Percentiles rank a stretch among this genome's conserved stretches.
phyloP scores from a whole-genome alignment of 306 rosid species.

The Cucumis hystrix region DNA sequence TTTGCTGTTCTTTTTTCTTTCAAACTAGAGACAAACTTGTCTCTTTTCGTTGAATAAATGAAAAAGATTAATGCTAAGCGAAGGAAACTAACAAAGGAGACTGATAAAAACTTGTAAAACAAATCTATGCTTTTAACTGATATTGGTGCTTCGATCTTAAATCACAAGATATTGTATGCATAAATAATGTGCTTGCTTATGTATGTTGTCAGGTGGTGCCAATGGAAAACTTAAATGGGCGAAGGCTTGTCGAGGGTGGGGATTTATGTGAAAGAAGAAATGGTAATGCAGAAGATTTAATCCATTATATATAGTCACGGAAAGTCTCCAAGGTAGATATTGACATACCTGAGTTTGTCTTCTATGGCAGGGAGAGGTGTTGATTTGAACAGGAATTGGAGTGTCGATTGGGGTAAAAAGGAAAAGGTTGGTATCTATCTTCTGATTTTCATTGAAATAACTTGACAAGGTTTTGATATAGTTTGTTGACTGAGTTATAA shows the following conservation, averaged over 20 bases:
- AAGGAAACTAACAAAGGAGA: too few species aligned
- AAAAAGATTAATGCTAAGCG: too few species aligned
- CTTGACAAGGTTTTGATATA: neutral
- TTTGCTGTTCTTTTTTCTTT: neutral
- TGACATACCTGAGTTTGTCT: constrained; percentile 20
- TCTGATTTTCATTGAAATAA: neutral
- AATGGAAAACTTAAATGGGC: constrained; percentile 87
- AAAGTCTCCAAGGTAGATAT: constrained; percentile 8
- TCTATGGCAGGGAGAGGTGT: constrained; percentile 84
- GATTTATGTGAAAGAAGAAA: constrained; percentile 96
- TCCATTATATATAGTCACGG: neutral
- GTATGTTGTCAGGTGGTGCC: constrained; percentile 61
- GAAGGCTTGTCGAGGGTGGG: constrained; percentile 77
- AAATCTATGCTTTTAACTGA: neutral
- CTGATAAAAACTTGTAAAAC: too few species aligned
- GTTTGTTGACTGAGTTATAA: neutral
- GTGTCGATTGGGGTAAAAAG: constrained; percentile 99
- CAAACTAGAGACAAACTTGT: too few species aligned
- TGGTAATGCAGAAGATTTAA: constrained; percentile 33
- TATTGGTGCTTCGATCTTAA: neutral
- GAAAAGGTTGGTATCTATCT: constrained; percentile 55
- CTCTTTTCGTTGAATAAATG: too few species aligned
- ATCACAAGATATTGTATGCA: neutral
- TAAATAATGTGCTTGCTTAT: neutral
- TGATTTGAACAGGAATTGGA: constrained; percentile 98